These are phyloP conservation scores for Colletotrichum magnum DNA, from an alignment of 2,329 filamentous ascomycete species.

Conservation along the genomic window DNA sequence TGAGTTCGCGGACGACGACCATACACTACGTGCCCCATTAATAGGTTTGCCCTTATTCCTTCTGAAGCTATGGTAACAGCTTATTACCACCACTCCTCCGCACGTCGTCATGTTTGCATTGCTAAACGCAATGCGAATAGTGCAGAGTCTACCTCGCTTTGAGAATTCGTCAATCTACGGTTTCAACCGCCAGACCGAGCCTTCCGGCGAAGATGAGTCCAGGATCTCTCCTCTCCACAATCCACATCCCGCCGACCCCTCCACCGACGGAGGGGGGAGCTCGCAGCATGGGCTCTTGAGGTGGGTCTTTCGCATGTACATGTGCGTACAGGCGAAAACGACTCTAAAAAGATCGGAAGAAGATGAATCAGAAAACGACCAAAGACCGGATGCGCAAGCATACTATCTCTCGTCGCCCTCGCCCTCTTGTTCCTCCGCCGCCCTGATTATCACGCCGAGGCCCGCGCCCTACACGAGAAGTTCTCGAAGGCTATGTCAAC, in stretches of 20 bases:
- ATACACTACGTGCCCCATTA: background rate
- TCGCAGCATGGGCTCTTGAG: background rate
- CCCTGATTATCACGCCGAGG: slow-evolving; percentile 2
- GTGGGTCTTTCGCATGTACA: slow-evolving; percentile 6
- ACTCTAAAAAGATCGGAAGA: background rate
- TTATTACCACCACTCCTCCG: slow-evolving; percentile 24
- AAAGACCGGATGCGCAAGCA: background rate
- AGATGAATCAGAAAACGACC: slow-evolving; percentile 3
- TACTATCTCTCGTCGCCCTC: slow-evolving; percentile 3
- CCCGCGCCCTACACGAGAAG: background rate
- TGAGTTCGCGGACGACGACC: slow-evolving; percentile 4
- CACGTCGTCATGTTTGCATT: slow-evolving; percentile 4
- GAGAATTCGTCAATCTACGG: background rate
- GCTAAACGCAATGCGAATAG: slow-evolving; percentile 5
- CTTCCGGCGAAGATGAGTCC: background rate
- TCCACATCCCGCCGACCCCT: slow-evolving; percentile 20
- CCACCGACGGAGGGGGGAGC: background rate
- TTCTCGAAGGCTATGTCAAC: slow-evolving; percentile 17
- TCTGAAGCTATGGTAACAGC: slow-evolving; percentile 35
- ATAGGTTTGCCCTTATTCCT: slow-evolving; percentile 8
- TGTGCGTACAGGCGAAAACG: slow-evolving; percentile 1
- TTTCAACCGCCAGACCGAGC: slow-evolving; percentile 6
- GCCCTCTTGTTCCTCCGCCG: slow-evolving; percentile 9
- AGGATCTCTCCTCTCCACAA: slow-evolving; percentile 8
- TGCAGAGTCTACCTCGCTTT: background rate